Evolutionary conservation across 2,329 filamentous ascomycete species (phyloP), one percentile per base, ranked within the genome.

Genomic region (Chaetomiaceae sp.): DNA sequence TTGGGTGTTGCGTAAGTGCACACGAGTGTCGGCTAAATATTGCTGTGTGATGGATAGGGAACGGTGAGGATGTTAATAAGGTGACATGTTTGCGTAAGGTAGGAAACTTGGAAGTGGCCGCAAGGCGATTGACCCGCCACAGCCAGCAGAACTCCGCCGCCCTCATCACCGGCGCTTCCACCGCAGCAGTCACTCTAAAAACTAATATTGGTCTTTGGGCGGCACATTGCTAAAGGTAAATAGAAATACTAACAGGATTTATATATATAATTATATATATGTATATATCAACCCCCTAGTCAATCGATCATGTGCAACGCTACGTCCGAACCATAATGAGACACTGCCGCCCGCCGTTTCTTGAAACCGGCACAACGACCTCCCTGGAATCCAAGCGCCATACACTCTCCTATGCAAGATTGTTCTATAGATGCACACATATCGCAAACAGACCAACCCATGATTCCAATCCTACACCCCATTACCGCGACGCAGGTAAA

Each of bases 401-500:
- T 5, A 29, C 30, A 9, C 18, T 13, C 18, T 9, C 33, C n/a
- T 40, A 33, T 42, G 13, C 27, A 21, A 36, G 4, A 14, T 13
- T 40, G 14, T 5, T 23, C 21, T 40, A 40, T 13, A n/a, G 13
- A 40, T 20, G 36, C 36, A 38, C n/a, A n/a, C n/a, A n/a, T n/a
- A n/a, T n/a, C n/a, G n/a, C n/a, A n/a, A n/a, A n/a, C n/a, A n/a
- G n/a, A n/a, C n/a, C n/a, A n/a, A n/a, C n/a, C n/a, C n/a, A n/a
- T n/a, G n/a, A n/a, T n/a, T n/a, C n/a, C n/a, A n/a, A n/a, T n/a
- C n/a, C n/a, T n/a, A n/a, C 33, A 33, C 11, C 18, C 21, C 3
- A 38, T 23, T 23, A 37, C 41, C n/a, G n/a, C n/a, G 54, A n/a
- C 4, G 32, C 38, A 9, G 60, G 57, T 41, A 63, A 21, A 20